Evolutionary conservation across 225 moss, liverwort and hornwort genomes (phyloP), one percentile per base, ranked within the genome.

Genomic region (Climacium dendroides): DNA sequence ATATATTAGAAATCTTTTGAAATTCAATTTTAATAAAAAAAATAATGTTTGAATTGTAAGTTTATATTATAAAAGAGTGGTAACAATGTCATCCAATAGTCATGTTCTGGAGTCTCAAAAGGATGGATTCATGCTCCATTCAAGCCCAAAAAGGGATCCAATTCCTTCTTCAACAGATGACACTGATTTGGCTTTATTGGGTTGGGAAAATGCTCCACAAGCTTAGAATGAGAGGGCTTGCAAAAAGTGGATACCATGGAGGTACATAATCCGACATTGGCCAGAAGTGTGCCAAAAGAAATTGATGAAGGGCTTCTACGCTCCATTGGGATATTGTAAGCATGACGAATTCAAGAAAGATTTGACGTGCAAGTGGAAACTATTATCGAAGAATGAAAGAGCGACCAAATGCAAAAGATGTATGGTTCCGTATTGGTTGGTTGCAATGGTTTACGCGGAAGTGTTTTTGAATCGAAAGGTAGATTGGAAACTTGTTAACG

Each of bases 11-110:
- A 70, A 7, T 41, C 7, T 41, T 32, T 1, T 28, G 5, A 52
- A 52, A 52, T 74, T 74, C 35, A 18, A 19, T 74, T 26, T 26
- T 7, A 47, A 34, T 37, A 22, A 19, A 28, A n/a, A 3, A 6
- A 20, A 5, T 9, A 20, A 1, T 0, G 1, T 66, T 28, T 12
- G 15, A n/a, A 61, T 9, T 5, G 14, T 9, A 9, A 59, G 4
- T 9, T 48, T 5, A 11, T 34, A 1, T 72, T 17, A 16, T 19
- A 19, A 19, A 19, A 29, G 13, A 16, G 3, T 24, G 14, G 7
- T 25, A 77, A 15, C 53, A 39, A 86, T 78, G 66, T 57, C 34
- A 34, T 19, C 7, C 22, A 52, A 32, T 37, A 30, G 11, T 63
- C 11, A 52, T 11, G 2, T 20, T 74, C 2, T n/a, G 30, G 37